Base-by-base conservation (phyloP, 2,329 filamentous ascomycete genomes). In the Colletotrichum ledebouriae region DNA sequence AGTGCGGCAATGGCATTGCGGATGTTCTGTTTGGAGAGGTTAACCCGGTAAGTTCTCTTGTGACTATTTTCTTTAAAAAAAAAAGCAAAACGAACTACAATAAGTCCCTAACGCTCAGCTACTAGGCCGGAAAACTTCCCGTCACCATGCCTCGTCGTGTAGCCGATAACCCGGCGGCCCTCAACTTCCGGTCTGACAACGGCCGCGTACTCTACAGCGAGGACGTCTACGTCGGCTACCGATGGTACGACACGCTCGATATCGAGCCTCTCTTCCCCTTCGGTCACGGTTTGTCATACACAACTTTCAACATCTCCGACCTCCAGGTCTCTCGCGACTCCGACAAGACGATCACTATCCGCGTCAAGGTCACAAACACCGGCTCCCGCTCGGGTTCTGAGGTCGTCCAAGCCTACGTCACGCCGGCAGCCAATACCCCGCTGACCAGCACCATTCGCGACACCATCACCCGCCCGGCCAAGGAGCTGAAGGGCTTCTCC, bases 211-310 rank as follows among this genome's bases (percentile, higher is more conserved):
- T 91, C 0, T 94, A 93, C 72, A 90, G 90, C 17, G 91, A 94
- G 76, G 91, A 91, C 59, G 83, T 94, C 41, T 93, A 91, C 74
- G 84, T 94, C 13, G 91, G 91, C 0, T 93, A 94, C 77, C 82
- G 90, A 17, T 92, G 87, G 78, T 93, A 92, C 73, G 91, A 93
- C 73, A 70, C 44, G 60, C 70, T 71, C 49, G 72, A 29, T 62
- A 72, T 9, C 56, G 83, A 88, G 4, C 81, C 85, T 56, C 84
- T 88, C 0, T 92, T 92, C 77, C 84, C 88, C 47, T 93, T 93
- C 73, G 90, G 90, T 4, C 87, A 90, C 72, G 90, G 90, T 10
- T 79, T 92, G 6, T 89, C 87, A 3, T 92, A 92, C 75, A 91
- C 90, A 0, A 86, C 80, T 0, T 92, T 92, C 76, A 73, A 77